Percentiles rank a stretch among this genome's conserved stretches.
phyloP scores from a whole-genome alignment of 257 asterid species.

The Solanum habrochaites region DNA sequence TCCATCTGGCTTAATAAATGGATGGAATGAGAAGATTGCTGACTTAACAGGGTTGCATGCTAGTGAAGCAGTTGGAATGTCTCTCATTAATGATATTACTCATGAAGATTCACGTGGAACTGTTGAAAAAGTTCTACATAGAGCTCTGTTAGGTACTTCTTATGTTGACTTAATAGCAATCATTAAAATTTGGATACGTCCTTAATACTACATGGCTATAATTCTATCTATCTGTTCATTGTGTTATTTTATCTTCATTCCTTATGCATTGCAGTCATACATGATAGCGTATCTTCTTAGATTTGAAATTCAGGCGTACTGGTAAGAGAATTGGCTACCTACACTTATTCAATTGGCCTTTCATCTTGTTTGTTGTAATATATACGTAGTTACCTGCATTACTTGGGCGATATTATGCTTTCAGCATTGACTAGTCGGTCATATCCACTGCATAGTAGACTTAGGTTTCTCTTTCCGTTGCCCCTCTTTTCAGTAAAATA shows the following conservation, averaged over 20 bases:
- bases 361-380: neutral
- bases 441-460: neutral
- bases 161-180: neutral
- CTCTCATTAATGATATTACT: constrained; percentile 26
- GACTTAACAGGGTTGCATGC: constrained; percentile 47
- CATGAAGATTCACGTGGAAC: constrained; percentile 39
- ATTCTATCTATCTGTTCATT: neutral
- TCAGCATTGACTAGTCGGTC: neutral
- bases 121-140: constrained; percentile 19
- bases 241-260: neutral
- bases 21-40: constrained; percentile 57
- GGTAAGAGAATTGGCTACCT: neutral
- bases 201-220: neutral
- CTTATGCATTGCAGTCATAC: neutral
- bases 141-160: constrained; percentile 47
- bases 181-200: neutral
- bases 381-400: neutral
- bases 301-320: neutral
- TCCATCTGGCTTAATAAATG: constrained; percentile 39
- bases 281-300: neutral
- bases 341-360: neutral
- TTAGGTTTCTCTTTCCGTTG: neutral
- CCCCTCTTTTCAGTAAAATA: neutral
- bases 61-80: constrained; percentile 44
- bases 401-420: neutral